Evolutionary conservation across 148 eudicot species (phyloP).

Genomic region (Chenopodium quinoa): DNA sequence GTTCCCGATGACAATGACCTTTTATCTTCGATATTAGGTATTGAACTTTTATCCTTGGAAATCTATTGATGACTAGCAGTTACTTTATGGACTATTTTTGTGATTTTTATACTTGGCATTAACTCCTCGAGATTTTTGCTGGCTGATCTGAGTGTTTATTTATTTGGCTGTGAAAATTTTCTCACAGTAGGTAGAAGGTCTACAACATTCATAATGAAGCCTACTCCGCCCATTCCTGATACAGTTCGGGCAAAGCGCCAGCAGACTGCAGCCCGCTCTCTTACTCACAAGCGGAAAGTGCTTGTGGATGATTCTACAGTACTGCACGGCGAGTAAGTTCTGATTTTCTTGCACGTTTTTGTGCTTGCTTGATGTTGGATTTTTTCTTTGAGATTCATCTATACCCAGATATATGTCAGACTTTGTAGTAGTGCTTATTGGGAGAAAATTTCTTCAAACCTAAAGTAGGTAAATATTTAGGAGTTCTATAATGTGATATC

Average conservation of each 20-base stretch:
- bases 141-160: neutral
- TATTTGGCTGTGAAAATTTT: slow-evolving; percentile 6
- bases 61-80: neutral
- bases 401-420: neutral
- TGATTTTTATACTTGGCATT: neutral
- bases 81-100: neutral
- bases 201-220: slow-evolving; percentile 63
- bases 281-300: slow-evolving; percentile 74
- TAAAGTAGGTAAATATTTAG: too few species aligned
- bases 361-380: neutral
- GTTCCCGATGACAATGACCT: slow-evolving; percentile 89
- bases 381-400: neutral
- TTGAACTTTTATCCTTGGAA: neutral
- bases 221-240: slow-evolving; percentile 55
- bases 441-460: neutral
- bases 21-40: slow-evolving; percentile 93
- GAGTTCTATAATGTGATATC: too few species aligned
- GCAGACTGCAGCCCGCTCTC: slow-evolving; percentile 46
- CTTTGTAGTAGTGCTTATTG: neutral
- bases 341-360: neutral
- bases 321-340: slow-evolving; percentile 97
- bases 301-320: slow-evolving; percentile 84
- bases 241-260: slow-evolving; percentile 55
- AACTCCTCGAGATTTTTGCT: neutral
- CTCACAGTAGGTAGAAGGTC: slow-evolving; percentile 76